phyloP scores from a whole-genome alignment of 257 asterid species.

The Ligustrum vulgare region DNA sequence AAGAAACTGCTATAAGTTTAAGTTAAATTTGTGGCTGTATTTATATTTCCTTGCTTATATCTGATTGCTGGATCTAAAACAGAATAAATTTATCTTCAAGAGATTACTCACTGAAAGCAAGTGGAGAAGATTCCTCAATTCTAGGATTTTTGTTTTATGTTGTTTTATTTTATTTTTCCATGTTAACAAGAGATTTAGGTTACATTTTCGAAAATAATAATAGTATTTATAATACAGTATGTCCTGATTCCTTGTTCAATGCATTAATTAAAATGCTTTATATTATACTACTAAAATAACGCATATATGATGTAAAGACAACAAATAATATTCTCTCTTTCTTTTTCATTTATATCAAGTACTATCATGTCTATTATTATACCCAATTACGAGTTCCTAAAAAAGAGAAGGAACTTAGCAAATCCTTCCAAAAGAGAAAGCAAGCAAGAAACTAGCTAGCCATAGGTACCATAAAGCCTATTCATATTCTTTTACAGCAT shows the following conservation, averaged over 20 bases:
- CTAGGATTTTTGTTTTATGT: too few relatives aligned
- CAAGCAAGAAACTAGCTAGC: neutral
- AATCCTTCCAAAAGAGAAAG: neutral
- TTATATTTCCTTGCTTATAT: neutral
- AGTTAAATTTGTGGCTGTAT: neutral
- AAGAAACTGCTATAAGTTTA: too few relatives aligned
- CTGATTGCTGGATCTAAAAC: neutral
- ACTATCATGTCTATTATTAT: neutral
- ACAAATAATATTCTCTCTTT: neutral
- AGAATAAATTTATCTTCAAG: too few relatives aligned
- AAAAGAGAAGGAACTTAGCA: neutral
- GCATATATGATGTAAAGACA: too few relatives aligned
- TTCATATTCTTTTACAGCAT: conserved; percentile 42
- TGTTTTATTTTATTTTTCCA: too few relatives aligned
- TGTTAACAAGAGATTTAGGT: too few relatives aligned
- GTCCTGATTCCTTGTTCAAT: too few relatives aligned
- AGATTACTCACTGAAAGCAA: neutral
- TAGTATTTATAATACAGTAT: too few relatives aligned
- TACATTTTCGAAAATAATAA: too few relatives aligned
- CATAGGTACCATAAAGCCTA: conserved; percentile 24
- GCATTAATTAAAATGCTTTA: too few relatives aligned
- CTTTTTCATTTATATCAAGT: neutral
- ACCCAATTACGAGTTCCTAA: neutral
- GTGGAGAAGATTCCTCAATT: too few relatives aligned
- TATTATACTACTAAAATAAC: too few relatives aligned